Evolutionary conservation across 2,329 filamentous ascomycete genomes (phyloP).

Genomic region (Pseudocercospora fuligena): DNA sequence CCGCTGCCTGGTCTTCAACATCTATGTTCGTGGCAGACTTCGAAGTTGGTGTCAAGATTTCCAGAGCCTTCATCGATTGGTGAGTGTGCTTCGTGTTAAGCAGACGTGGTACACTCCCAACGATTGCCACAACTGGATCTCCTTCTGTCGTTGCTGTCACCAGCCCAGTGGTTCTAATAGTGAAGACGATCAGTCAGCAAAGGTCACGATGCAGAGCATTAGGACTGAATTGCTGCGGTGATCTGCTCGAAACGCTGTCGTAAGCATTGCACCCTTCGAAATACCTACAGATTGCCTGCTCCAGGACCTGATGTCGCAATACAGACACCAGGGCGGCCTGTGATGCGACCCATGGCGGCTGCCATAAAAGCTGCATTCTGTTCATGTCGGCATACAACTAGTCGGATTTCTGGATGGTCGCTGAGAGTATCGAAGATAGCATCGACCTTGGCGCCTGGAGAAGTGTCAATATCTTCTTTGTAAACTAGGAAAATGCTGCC

Average conservation of each 20-base stretch:
- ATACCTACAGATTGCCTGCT: slow-evolving; percentile 47
- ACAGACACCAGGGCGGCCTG: slow-evolving; percentile 52
- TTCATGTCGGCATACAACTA: slow-evolving; percentile 56
- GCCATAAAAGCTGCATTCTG: slow-evolving; percentile 59
- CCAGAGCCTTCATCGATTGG: slow-evolving; percentile 52
- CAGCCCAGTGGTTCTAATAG: background rate
- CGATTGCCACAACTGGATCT: slow-evolving; percentile 54
- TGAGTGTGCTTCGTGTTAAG: slow-evolving; percentile 54
- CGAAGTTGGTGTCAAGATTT: slow-evolving; percentile 51
- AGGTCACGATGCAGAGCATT: slow-evolving; percentile 18
- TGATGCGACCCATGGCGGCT: slow-evolving; percentile 53
- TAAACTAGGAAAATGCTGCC: background rate
- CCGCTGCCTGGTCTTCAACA: slow-evolving; percentile 55
- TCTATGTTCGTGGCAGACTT: slow-evolving; percentile 51
- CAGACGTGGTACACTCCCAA: slow-evolving; percentile 52
- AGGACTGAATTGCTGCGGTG: too few relatives aligned
- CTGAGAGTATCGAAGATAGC: slow-evolving; percentile 53
- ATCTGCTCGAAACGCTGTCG: background rate
- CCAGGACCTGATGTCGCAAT: slow-evolving; percentile 56
- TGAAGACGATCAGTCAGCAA: slow-evolving; percentile 39
- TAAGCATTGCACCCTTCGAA: background rate
- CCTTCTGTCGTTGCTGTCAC: slow-evolving; percentile 40
- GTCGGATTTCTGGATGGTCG: slow-evolving; percentile 54
- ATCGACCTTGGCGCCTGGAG: slow-evolving; percentile 50
- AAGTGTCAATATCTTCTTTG: background rate